Base-by-base conservation (phyloP, 1,284 basidiomycete species). In the Fomitopsis pinicola region DNA sequence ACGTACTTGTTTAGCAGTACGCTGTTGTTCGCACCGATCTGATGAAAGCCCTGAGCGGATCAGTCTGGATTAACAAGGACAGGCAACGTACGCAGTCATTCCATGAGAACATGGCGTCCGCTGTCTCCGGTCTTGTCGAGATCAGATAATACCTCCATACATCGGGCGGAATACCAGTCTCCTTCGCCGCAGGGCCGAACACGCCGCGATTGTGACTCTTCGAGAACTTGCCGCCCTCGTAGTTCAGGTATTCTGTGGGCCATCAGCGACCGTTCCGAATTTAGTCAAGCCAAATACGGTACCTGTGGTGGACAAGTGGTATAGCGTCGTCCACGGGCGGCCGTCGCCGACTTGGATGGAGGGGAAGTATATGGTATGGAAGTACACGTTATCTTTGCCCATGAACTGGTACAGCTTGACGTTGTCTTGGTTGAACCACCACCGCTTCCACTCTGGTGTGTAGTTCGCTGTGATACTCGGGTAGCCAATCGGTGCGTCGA, bases 91-190 rank as follows among this genome's bases (percentile, higher is more conserved):
- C 95, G 70, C 97, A 98, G 68, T 97, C 95, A 42, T 87, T 82
- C 97, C 97, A 99, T 0, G 95, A 94, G 80, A 99, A 99, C 81
- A 94, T 94, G 53, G 96, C 88, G 72, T 99, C 97, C 40, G 88
- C 89, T 9, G 89, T 95, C 77, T 99, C 97, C 14, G 97, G 97
- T 59, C 97, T 83, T 50, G 95, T 92, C 14, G 94, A 92, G 33
- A 99, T 80, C 19, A 99, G 82, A 76, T 98, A 99, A 77, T 98
- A 99, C 65, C 97, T 83, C 97, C 97, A 99, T 2, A 99, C 97
- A 1, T 94, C 94, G 0, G 94, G 78, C 36, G 96, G 92, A 48
- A 98, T 90, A 6, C 94, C 94, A 9, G 96, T 97, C 65, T 97
- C 93, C 68, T 87, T 92, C 0, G 97, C 97, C 44, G 91, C 91